Base-by-base conservation (phyloP, 75 land plant species). In the Pinus albicaulis region DNA sequence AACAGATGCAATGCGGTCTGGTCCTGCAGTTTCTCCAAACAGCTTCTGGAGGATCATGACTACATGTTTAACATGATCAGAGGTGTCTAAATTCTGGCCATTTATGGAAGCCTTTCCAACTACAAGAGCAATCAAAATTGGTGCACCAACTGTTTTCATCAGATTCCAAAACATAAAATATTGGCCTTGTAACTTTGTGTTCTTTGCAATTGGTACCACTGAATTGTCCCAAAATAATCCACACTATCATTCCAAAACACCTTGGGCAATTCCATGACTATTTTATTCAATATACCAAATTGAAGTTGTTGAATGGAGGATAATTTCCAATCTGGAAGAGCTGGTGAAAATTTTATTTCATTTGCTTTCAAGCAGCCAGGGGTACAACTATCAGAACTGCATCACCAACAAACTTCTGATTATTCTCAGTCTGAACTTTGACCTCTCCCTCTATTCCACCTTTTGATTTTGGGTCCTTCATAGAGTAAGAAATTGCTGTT, bases 151-250 rank as follows among this genome's bases (percentile, higher is more conserved):
- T 25, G 92, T 95, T 84, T 89, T 89, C 76, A 80, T 88, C 61
- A 95, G 76, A 86, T 95, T 95, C 98, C 96, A 95, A 74, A 95
- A 95, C 98, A 95, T 95, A 74, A 95, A 95, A 68, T 93, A 95
- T 26, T 81, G 85, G 3, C 98, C 98, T 64, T 93, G 78, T 22
- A 55, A 28, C 20, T 85, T 83, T 53, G 89, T 88, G 44, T 90
- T 84, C 69, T 95, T 93, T n/a, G 95, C 96, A 75, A 93, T 31
- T 31, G 31, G 31, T 31, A 31, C 31, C 31, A 31, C 31, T 31
- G 0, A 41, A 6, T 89, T 25, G 92, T 95, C 57, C 98, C 98
- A 88, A 95, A 95, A 62, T 90, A 93, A 78, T 95, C 98, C 72
- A 95, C 90, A 72, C 72, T 81, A 48, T 93, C 98, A 81, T 95